Percentiles rank a stretch among this genome's conserved stretches.
These are phyloP conservation scores for Cladosporium sp. DNA, from an alignment of 2,329 filamentous ascomycete genomes.

Conservation along the genomic window DNA sequence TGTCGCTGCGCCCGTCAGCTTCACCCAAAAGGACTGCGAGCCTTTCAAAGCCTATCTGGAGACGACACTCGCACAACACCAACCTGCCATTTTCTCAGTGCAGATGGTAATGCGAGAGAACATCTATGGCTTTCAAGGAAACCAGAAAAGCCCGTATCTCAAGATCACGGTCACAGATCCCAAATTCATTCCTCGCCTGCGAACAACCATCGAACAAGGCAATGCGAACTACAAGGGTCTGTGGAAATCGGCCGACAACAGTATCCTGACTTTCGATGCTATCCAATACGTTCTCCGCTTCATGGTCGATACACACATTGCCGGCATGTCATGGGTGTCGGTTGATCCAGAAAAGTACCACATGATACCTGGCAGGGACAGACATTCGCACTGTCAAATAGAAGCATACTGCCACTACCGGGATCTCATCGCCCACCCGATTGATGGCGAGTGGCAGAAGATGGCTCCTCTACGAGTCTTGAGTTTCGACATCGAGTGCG, in stretches of 20 bases:
- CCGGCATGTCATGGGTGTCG: constrained; percentile 97
- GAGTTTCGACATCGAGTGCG: constrained; percentile 98
- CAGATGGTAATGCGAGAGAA: constrained; percentile 81
- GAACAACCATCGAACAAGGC: constrained; percentile 69
- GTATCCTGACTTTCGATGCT: constrained; percentile 88
- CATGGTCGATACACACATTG: constrained; percentile 95
- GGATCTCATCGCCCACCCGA: constrained; percentile 79
- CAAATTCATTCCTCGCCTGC: constrained; percentile 73
- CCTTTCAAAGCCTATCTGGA: constrained; percentile 79
- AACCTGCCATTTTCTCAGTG: constrained; percentile 73
- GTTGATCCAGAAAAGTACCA: constrained; percentile 70
- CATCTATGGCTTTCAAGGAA: constrained; percentile 91
- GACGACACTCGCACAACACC: constrained; percentile 67
- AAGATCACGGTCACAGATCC: constrained; percentile 92
- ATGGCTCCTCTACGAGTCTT: constrained; percentile 91
- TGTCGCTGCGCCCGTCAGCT: constrained; percentile 78
- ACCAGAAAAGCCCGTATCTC: constrained; percentile 83
- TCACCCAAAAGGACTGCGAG: constrained; percentile 72
- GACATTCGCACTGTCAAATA: constrained; percentile 92
- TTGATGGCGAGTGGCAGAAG: constrained; percentile 94
- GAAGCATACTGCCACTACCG: constrained; percentile 81
- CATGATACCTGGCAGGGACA: constrained; percentile 60
- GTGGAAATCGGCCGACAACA: constrained; percentile 68
- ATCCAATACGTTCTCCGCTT: constrained; percentile 93
- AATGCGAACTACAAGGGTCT: constrained; percentile 84